These are phyloP conservation scores for Stipa capillata DNA, from an alignment of 176 grass and related monocot genomes.

Conservation along the genomic window DNA sequence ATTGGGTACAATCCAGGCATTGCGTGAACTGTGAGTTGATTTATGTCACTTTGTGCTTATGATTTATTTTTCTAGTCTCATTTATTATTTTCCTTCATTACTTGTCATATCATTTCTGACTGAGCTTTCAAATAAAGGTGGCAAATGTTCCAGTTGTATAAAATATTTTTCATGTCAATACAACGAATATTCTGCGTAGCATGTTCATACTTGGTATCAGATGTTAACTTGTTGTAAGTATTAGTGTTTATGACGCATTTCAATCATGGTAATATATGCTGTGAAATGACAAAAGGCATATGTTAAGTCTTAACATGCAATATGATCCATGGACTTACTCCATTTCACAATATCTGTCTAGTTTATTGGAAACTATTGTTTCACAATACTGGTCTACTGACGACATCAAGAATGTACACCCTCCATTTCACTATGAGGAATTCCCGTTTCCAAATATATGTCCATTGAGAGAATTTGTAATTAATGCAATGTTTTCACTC, in stretches of 20 bases:
- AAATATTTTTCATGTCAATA: background rate
- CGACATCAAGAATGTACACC: background rate
- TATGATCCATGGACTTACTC: background rate
- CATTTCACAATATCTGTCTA: background rate
- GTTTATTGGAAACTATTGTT: background rate
- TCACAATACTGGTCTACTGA: background rate
- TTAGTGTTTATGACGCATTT: background rate
- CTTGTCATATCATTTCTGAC: background rate
- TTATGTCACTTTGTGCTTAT: conserved; percentile 12
- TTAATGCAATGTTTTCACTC: too few species aligned
- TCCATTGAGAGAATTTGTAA: too few species aligned
- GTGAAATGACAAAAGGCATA: background rate
- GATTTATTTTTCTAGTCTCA: background rate
- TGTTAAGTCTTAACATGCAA: background rate
- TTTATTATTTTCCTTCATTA: background rate
- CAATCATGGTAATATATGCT: background rate
- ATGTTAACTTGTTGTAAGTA: background rate
- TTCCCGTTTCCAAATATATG: too few species aligned
- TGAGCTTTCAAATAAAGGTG: background rate
- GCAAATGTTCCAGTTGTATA: too few species aligned
- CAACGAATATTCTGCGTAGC: background rate
- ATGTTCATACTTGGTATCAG: background rate
- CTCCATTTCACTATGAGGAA: too few species aligned
- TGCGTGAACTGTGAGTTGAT: conserved; percentile 74
- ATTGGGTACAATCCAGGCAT: conserved; percentile 31